Percentiles rank a stretch among this genome's conserved stretches.
Conservation (phyloP, 306 rosid genomes). For the Acacia confusa region DNA sequence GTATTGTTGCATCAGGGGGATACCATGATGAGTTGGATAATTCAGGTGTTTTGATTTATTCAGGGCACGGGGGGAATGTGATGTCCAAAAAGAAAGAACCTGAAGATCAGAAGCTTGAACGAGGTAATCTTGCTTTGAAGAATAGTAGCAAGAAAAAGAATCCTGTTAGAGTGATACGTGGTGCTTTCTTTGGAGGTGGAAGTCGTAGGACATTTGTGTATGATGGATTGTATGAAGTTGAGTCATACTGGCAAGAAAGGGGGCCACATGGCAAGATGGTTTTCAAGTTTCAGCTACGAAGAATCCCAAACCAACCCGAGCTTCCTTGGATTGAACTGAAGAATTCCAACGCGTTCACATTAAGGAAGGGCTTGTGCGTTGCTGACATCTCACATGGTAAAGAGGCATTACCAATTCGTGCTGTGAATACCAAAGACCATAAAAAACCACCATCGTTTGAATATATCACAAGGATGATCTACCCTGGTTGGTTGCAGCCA, state of each 20-base stretch:
- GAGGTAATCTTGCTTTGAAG: conserved; percentile 72
- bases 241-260: conserved; percentile 55
- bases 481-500: conserved; percentile 59
- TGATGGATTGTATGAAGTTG: conserved; percentile 69
- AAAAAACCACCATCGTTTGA: conserved; percentile 45
- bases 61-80: conserved; percentile 66
- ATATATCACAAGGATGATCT: conserved; percentile 51
- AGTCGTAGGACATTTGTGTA: conserved; percentile 46
- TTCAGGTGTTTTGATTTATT: conserved; percentile 58
- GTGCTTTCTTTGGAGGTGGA: conserved; percentile 48
- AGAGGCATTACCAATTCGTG: conserved; percentile 52
- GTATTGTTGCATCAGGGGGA: conserved; percentile 62
- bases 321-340: conserved; percentile 60
- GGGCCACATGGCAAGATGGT: conserved; percentile 61
- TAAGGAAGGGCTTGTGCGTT: conserved; percentile 47
- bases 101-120: conserved; percentile 63
- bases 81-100: conserved; percentile 47
- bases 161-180: conserved; percentile 72
- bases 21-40: conserved; percentile 49
- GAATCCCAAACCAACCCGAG: conserved; percentile 65
- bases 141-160: conserved; percentile 55
- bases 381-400: conserved; percentile 66
- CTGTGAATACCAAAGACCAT: conserved; percentile 52
- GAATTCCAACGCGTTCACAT: conserved; percentile 46
- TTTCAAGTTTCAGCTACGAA: conserved; percentile 53